phyloP scores from a whole-genome alignment of 129 eudicot genomes.

The Arctium minus region DNA sequence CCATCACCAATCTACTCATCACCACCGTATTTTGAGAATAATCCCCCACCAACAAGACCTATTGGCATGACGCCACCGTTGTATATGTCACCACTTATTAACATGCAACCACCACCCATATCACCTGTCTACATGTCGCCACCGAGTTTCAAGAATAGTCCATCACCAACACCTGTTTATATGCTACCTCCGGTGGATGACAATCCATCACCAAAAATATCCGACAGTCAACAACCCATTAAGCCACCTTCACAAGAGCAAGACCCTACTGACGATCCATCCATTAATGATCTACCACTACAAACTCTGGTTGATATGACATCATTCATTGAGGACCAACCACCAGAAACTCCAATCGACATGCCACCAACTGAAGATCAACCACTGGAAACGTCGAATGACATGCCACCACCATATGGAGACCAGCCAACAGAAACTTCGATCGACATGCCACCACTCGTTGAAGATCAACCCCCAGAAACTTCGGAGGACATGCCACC shows the following conservation, averaged over 20 bases:
- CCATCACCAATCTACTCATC: not conserved
- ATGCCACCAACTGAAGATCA: not conserved
- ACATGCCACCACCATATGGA: not conserved
- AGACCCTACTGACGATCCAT: conserved; percentile 1
- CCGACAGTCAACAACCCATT: not conserved
- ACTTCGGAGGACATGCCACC: not conserved
- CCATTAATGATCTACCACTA: not conserved
- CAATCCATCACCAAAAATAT: not conserved
- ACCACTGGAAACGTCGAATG: not conserved
- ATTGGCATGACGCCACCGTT: not conserved
- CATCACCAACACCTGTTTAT: conserved; percentile 8
- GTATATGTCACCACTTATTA: not conserved
- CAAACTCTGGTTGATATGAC: not conserved
- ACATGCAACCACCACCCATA: conserved; percentile 8
- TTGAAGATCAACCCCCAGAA: not conserved
- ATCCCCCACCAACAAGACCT: not conserved
- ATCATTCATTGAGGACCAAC: not conserved
- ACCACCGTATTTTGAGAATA: not conserved
- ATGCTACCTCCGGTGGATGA: not conserved
- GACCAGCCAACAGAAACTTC: not conserved
- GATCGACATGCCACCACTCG: not conserved
- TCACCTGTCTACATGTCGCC: not conserved
- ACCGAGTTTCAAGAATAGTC: not conserved
- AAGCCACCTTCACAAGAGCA: not conserved
- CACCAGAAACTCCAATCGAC: not conserved